These are phyloP conservation scores for Alternaria gansuensis DNA, from an alignment of 2,329 filamentous ascomycete species.

Conservation along the genomic window DNA sequence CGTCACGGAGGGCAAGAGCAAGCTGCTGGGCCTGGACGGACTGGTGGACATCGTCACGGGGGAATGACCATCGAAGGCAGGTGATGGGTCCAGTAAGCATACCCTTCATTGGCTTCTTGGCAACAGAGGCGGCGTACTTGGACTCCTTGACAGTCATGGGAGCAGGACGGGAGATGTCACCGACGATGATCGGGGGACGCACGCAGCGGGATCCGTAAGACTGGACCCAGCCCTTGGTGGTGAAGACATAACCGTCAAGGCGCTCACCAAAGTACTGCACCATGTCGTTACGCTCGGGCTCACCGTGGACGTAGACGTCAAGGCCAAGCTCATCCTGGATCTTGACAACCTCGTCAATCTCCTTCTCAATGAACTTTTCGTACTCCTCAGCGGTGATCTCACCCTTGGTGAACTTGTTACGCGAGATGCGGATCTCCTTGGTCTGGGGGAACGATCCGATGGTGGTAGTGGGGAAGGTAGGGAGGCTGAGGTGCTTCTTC, in stretches of 20 bases:
- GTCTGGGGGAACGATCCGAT: slow-evolving; percentile 99
- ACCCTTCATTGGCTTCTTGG: slow-evolving; percentile 99
- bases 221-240: slow-evolving; percentile 98
- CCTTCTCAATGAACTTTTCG: slow-evolving; percentile 99
- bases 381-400: slow-evolving; percentile 93
- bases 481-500: slow-evolving; percentile 90
- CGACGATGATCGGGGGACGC: slow-evolving; percentile 96
- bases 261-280: slow-evolving; percentile 99
- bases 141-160: slow-evolving; percentile 99
- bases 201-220: slow-evolving; percentile 98
- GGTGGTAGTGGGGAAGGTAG: slow-evolving; percentile 97
- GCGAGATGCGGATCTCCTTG: slow-evolving; percentile 95
- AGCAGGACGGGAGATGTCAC: slow-evolving; percentile 94
- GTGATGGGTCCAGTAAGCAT: slow-evolving; percentile 99
- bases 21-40: slow-evolving; percentile 99
- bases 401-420: slow-evolving; percentile 98
- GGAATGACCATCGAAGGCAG: slow-evolving; percentile 99
- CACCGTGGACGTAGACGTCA: slow-evolving; percentile 96
- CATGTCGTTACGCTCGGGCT: slow-evolving; percentile 99
- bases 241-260: slow-evolving; percentile 96
- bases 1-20: slow-evolving; percentile 95
- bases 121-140: slow-evolving; percentile 95
- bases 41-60: slow-evolving; percentile 99
- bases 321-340: slow-evolving; percentile 98
- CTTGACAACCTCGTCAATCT: slow-evolving; percentile 93